phyloP scores from a whole-genome alignment of 2,329 filamentous ascomycete species.

The Mariannaea elegans region DNA sequence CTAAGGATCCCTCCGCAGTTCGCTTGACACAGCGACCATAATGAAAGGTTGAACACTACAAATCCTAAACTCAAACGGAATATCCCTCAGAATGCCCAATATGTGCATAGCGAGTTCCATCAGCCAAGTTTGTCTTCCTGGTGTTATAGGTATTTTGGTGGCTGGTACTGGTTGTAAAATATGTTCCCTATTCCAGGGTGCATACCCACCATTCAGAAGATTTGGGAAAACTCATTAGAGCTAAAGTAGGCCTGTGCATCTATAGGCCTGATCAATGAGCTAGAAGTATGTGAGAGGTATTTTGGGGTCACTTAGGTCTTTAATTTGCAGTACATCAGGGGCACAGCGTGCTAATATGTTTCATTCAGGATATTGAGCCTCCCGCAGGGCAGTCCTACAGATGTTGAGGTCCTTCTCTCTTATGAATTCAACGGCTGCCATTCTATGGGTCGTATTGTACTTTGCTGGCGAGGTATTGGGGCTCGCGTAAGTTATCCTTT shows the following conservation, averaged over 20 bases:
- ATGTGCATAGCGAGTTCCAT: conserved; percentile 29
- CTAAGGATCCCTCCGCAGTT: conserved; percentile 15
- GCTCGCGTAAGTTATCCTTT: too few species aligned
- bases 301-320: conserved; percentile 19
- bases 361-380: conserved; percentile 28
- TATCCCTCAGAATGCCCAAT: conserved; percentile 36
- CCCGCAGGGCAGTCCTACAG: conserved; percentile 19
- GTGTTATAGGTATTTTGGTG: background rate
- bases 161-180: conserved; percentile 10
- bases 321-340: conserved; percentile 17
- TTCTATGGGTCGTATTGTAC: too few species aligned
- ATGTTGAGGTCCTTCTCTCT: conserved; percentile 27
- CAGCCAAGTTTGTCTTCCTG: conserved; percentile 29
- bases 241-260: conserved; percentile 27
- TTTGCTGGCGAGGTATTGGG: too few species aligned
- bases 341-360: conserved; percentile 12
- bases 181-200: conserved; percentile 19
- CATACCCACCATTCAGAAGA: conserved; percentile 28
- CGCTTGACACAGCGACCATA: conserved; percentile 28
- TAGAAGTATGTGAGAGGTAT: conserved; percentile 15
- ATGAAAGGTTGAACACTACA: conserved; percentile 22
- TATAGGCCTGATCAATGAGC: conserved; percentile 31
- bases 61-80: conserved; percentile 19
- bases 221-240: conserved; percentile 37
- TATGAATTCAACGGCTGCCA: conserved; percentile 27